These are phyloP conservation scores for Populus trichocarpa DNA, from an alignment of 441 rosid genomes.

Conservation along the genomic window DNA sequence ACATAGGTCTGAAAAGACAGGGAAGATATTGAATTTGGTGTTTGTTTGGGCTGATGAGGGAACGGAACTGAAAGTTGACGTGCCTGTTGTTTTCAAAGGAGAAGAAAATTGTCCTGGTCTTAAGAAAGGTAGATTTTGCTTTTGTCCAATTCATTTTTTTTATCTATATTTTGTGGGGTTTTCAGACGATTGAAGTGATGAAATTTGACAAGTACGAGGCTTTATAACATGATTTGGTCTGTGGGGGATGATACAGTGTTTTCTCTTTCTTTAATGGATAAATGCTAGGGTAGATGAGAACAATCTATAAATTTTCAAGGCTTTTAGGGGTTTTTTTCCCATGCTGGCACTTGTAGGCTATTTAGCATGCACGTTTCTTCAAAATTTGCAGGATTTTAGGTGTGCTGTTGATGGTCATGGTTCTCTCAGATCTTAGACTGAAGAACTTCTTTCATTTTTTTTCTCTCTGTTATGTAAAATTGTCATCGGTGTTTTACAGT, in stretches of 20 bases:
- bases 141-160: background rate
- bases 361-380: background rate
- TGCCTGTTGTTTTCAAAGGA: conserved; percentile 81
- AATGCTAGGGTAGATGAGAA: too few species aligned
- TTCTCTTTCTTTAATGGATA: too few species aligned
- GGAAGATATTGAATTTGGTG: conserved; percentile 75
- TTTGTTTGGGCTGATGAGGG: conserved; percentile 90
- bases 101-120: conserved; percentile 66
- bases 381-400: background rate
- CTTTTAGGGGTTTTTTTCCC: background rate
- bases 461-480: too few species aligned
- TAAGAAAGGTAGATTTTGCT: conserved; percentile 54
- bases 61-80: conserved; percentile 66
- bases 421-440: background rate
- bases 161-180: background rate
- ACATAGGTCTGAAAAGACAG: conserved; percentile 74
- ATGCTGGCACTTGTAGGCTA: background rate
- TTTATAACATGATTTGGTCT: too few species aligned
- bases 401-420: background rate
- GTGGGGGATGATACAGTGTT: too few species aligned
- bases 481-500: background rate
- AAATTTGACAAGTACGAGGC: background rate
- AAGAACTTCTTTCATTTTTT: background rate
- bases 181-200: background rate
- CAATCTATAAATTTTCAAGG: too few species aligned